These are phyloP conservation scores for Spinellus fusiger DNA, from an alignment of 192 early-diverging fungal genomes.

Conservation along the genomic window DNA sequence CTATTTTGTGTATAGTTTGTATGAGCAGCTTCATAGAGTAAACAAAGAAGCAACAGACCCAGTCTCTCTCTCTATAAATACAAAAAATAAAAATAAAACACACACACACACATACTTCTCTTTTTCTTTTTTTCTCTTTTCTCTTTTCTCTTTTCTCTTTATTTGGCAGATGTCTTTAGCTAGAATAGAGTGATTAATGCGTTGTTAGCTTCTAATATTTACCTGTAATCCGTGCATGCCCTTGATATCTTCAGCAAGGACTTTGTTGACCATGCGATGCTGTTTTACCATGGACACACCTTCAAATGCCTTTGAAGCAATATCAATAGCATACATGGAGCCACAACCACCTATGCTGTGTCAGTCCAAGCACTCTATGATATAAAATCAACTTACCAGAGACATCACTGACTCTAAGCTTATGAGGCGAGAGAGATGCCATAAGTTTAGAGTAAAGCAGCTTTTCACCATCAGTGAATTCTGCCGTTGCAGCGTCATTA, in stretches of 20 bases:
- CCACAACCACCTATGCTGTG: conserved; percentile 83
- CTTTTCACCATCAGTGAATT: conserved; percentile 58
- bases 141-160: not conserved
- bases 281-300: conserved; percentile 78
- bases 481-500: not conserved
- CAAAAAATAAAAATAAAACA: not conserved
- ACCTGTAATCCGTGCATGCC: conserved; percentile 84
- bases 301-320: conserved; percentile 74
- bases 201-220: not conserved
- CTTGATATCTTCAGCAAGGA: conserved; percentile 87
- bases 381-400: conserved; percentile 50
- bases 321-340: conserved; percentile 92
- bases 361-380: not conserved
- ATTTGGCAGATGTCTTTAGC: conserved; percentile 24
- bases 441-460: conserved; percentile 71
- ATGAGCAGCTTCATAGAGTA: no score
- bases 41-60: no score
- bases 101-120: not conserved
- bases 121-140: not conserved
- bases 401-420: conserved; percentile 72
- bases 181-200: not conserved
- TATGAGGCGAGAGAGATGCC: conserved; percentile 59
- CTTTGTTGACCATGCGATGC: conserved; percentile 82
- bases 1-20: no score
- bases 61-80: no score